Conservation (phyloP, 176 grass and related monocot genomes). For the Juncus inflexus region DNA sequence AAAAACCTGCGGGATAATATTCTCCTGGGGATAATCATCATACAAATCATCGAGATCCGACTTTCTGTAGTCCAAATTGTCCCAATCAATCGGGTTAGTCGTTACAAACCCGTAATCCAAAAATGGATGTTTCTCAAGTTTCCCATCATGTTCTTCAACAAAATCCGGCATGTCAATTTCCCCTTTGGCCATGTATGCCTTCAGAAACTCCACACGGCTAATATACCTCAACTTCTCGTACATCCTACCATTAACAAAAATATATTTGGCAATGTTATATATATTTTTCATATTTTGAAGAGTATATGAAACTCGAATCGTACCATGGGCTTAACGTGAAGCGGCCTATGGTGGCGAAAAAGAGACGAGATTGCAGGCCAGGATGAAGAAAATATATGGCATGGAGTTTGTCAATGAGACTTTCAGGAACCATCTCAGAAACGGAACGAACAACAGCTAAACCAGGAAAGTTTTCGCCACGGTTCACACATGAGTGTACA, state of each 20-base stretch:
- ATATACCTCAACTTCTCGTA: constrained; percentile 73
- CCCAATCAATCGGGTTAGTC: constrained; percentile 6
- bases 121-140: constrained; percentile 79
- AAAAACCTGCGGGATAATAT: neutral
- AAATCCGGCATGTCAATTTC: constrained; percentile 64
- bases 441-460: constrained; percentile 50
- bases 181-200: constrained; percentile 50
- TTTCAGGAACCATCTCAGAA: constrained; percentile 49
- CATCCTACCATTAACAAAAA: constrained; percentile 38
- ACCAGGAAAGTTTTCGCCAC: constrained; percentile 65
- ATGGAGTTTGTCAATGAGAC: constrained; percentile 34
- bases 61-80: constrained; percentile 18
- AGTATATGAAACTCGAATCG: neutral
- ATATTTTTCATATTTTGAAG: neutral
- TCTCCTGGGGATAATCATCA: constrained; percentile 5
- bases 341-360: constrained; percentile 70
- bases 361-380: constrained; percentile 72
- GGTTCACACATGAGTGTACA: constrained; percentile 59
- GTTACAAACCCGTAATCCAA: constrained; percentile 65
- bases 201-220: constrained; percentile 69
- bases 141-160: constrained; percentile 57
- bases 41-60: constrained; percentile 23
- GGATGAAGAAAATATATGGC: constrained; percentile 93
- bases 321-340: constrained; percentile 85
- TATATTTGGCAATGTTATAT: neutral